Conservation (phyloP, 106 monocot species). For the Phalaenopsis aphrodite region DNA sequence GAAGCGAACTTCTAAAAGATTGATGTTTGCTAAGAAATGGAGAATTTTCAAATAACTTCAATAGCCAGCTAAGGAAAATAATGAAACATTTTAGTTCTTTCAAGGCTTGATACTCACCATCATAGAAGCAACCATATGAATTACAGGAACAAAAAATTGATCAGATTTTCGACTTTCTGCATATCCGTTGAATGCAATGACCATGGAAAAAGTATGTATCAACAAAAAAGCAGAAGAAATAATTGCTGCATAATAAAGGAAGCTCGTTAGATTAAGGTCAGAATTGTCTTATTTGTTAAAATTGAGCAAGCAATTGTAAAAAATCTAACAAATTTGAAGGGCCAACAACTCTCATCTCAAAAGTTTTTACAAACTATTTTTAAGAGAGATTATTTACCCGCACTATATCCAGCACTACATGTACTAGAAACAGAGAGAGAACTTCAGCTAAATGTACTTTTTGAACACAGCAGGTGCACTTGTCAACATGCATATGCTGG, state of each 20-base stretch:
- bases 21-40: neutral
- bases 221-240: conserved; percentile 76
- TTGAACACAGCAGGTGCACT: no score
- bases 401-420: no score
- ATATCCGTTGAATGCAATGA: conserved; percentile 94
- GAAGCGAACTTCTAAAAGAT: no score
- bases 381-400: neutral
- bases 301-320: neutral
- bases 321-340: neutral
- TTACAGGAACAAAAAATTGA: conserved; percentile 47
- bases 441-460: no score
- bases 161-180: conserved; percentile 59
- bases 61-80: neutral
- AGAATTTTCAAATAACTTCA: neutral
- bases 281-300: conserved; percentile 1
- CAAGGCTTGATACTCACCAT: conserved; percentile 42
- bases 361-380: neutral
- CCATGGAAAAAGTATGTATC: conserved; percentile 92
- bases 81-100: neutral
- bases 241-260: conserved; percentile 44
- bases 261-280: conserved; percentile 8
- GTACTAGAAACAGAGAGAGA: no score
- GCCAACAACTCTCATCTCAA: neutral
- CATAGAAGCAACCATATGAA: conserved; percentile 63
- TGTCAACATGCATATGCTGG: no score